These are phyloP conservation scores for Saccharomycopsis fodiens DNA, from an alignment of 805 yeast species.

Conservation along the genomic window DNA sequence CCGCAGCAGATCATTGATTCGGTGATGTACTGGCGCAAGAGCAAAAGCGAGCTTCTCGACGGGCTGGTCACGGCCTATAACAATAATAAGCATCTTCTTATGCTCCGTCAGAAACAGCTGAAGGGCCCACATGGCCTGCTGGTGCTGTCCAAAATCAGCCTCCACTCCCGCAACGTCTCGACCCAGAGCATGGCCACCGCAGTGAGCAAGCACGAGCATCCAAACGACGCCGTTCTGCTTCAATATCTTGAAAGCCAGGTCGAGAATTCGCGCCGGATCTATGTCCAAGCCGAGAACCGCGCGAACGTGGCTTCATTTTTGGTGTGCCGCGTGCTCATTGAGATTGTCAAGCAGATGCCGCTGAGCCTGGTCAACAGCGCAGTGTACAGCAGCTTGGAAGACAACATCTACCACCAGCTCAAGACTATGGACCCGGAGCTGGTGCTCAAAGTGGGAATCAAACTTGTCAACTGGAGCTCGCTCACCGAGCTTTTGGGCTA, in stretches of 20 bases:
- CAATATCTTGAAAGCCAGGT: slow-evolving; percentile 25
- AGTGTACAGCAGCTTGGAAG: slow-evolving; percentile 77
- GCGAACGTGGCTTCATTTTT: slow-evolving; percentile 82
- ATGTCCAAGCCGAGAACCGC: slow-evolving; percentile 79
- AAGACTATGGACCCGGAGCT: slow-evolving; percentile 76
- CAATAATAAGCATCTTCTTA: slow-evolving; percentile 10
- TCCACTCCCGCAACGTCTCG: slow-evolving; percentile 18
- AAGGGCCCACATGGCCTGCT: slow-evolving; percentile 14
- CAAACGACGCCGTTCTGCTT: slow-evolving; percentile 10
- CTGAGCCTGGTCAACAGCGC: slow-evolving; percentile 68
- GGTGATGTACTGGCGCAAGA: slow-evolving; percentile 96
- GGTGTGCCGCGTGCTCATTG: slow-evolving; percentile 84
- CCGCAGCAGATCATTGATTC: slow-evolving; percentile 97
- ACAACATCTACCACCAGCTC: slow-evolving; percentile 84
- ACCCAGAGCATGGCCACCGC: slow-evolving; percentile 12
- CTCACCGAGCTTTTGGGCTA: slow-evolving; percentile 84
- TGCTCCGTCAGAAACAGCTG: slow-evolving; percentile 11
- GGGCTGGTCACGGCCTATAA: slow-evolving; percentile 11
- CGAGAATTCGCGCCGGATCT: slow-evolving; percentile 48
- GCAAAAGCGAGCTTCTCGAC: slow-evolving; percentile 57
- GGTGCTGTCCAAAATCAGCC: slow-evolving; percentile 14
- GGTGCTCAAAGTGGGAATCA: slow-evolving; percentile 59
- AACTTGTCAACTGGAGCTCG: slow-evolving; percentile 90
- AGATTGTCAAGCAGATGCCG: slow-evolving; percentile 83
- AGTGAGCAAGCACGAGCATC: neutral